Evolutionary conservation across 78 protist genomes (phyloP), one percentile per base, ranked within the genome.

Genomic region (Dictyostelium purpureum): DNA sequence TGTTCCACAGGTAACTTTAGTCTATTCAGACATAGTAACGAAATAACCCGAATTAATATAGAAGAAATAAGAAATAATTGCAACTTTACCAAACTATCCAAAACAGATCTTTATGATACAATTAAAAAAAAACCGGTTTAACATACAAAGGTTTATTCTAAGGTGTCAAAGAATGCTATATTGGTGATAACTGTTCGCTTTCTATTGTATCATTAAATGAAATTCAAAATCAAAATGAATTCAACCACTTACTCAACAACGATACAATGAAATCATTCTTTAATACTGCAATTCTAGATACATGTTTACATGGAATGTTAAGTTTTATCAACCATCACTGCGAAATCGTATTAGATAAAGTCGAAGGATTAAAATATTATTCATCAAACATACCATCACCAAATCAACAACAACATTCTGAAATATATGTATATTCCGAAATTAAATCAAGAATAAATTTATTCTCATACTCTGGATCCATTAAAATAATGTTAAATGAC

Each of bases 321-420:
- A 54, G 42, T 0, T 66, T 66, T 45, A 21, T 66, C 42, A 37
- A 47, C 35, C 31, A 24, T 2, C 88, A 70, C 45, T 54, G 35
- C 0, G 63, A 61, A 35, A 12, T 79, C 16, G 28, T 79, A 18
- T 79, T 79, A 43, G 88, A 79, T 18, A 63, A 54, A 54, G 35
- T 79, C 26, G 88, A 66, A 66, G 26, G 51, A 28, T 61, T 79
- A 19, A 61, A 66, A 49, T 42, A 40, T 21, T 79, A 35, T 70
- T 65, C 77, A 16, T 18, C 76, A 38, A 65, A 61, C 28, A 9
- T 79, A 4, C 88, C 88, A 61, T n/a, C n/a, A n/a, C n/a, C n/a
- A n/a, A n/a, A n/a, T n/a, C n/a, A n/a, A n/a, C n/a, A n/a, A n/a
- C n/a, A n/a, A n/a, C n/a, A n/a, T n/a, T n/a, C n/a, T n/a, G n/a